phyloP scores from a whole-genome alignment of 2,329 filamentous ascomycete species.

The Epichloe scottii region DNA sequence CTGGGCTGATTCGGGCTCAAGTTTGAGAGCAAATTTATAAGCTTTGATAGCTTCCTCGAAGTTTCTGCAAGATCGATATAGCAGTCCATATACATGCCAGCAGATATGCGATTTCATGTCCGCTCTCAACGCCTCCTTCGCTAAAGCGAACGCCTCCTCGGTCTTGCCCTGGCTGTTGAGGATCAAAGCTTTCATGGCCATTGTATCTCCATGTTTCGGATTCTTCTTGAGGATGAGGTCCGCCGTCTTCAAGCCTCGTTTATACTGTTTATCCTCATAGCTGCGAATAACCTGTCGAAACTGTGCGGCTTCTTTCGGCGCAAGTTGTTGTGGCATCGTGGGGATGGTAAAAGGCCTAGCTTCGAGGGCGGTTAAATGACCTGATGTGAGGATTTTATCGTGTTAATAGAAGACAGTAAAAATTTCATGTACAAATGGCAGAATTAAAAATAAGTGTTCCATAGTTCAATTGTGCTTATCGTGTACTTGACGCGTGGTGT shows the following conservation, averaged over 20 bases:
- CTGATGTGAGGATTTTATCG: not conserved
- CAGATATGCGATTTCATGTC: conserved; percentile 99
- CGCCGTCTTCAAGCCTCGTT: conserved; percentile 81
- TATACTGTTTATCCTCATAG: conserved; percentile 98
- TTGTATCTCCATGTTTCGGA: conserved; percentile 92
- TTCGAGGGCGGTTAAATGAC: not conserved
- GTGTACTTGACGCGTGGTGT: not conserved
- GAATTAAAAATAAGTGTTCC: not conserved
- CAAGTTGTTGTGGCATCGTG: conserved; percentile 59
- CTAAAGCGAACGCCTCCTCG: conserved; percentile 86
- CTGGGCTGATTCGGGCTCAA: conserved; percentile 88
- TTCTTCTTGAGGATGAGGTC: conserved; percentile 94
- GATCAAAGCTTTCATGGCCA: conserved; percentile 97
- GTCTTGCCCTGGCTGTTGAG: conserved; percentile 85
- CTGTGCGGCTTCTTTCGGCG: conserved; percentile 82
- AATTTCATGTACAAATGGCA: not conserved
- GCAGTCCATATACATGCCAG: conserved; percentile 96
- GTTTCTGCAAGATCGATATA: conserved; percentile 91
- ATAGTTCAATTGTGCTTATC: not conserved
- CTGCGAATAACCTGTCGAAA: conserved; percentile 90
- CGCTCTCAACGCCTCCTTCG: conserved; percentile 81
- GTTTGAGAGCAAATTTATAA: conserved; percentile 85
- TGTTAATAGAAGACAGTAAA: not conserved
- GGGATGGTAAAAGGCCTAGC: not conserved
- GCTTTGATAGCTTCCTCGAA: conserved; percentile 99